Evolutionary conservation across 305 asterid genomes (phyloP).

Genomic region (Fraxinus sp.): DNA sequence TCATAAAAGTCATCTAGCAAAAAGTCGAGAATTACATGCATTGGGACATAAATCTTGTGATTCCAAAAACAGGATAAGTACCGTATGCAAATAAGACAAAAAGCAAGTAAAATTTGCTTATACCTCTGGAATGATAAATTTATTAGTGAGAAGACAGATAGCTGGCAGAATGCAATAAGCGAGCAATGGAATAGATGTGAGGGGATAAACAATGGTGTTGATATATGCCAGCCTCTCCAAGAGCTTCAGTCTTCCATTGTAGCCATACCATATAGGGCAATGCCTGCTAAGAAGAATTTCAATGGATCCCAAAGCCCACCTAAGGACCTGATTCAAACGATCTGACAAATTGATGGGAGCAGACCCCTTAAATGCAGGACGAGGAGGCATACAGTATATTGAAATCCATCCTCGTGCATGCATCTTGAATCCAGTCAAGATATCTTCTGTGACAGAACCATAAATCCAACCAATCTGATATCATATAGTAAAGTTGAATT

Average conservation of each 20-base stretch:
- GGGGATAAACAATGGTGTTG: conserved; percentile 65
- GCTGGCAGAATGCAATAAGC: conserved; percentile 66
- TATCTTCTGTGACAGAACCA: conserved; percentile 71
- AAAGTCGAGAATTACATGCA: not conserved
- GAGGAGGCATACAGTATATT: conserved; percentile 67
- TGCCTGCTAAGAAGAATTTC: conserved; percentile 69
- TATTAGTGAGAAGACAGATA: conserved; percentile 61
- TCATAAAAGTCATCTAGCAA: not conserved
- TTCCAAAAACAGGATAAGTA: not conserved
- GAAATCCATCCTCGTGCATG: conserved; percentile 75
- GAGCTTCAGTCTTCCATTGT: conserved; percentile 50
- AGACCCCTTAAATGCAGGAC: conserved; percentile 73
- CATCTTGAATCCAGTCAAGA: conserved; percentile 70
- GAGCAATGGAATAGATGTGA: conserved; percentile 62
- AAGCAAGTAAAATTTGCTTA: not conserved
- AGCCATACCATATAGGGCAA: conserved; percentile 77
- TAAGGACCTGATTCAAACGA: conserved; percentile 67
- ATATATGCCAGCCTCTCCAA: conserved; percentile 63
- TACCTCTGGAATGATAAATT: conserved; percentile 67
- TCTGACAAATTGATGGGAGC: conserved; percentile 74
- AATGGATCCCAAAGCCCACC: conserved; percentile 73
- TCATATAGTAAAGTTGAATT: conserved; percentile 1
- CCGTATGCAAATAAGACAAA: not conserved
- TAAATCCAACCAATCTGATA: conserved; percentile 71
- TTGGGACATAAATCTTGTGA: not conserved